These are phyloP conservation scores for Biscogniauxia sp. DNA, from an alignment of 2,329 filamentous ascomycete genomes.

Conservation along the genomic window DNA sequence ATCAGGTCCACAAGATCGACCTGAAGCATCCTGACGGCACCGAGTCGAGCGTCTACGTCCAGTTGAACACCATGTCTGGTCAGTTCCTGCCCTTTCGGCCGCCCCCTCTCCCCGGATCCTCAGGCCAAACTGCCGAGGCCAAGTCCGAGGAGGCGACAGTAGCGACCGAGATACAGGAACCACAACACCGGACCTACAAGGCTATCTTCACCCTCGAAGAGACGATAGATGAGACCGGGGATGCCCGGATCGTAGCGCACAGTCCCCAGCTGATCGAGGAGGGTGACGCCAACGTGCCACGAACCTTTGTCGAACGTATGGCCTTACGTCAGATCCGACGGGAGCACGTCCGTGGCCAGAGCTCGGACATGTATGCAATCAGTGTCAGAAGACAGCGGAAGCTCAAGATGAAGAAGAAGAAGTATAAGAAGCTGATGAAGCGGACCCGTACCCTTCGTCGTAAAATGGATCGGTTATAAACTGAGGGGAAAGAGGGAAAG, in stretches of 20 bases:
- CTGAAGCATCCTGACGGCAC: constrained; percentile 55
- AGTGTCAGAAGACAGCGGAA: constrained; percentile 90
- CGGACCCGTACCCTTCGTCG: constrained; percentile 83
- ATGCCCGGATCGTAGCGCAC: constrained; percentile 60
- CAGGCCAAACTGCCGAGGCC: constrained; percentile 38
- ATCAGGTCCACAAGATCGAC: constrained; percentile 50
- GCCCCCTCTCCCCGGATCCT: constrained; percentile 73
- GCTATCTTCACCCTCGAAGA: constrained; percentile 67
- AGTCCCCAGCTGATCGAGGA: constrained; percentile 57
- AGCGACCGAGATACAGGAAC: constrained; percentile 29
- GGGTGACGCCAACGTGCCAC: constrained; percentile 31
- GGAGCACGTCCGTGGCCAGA: constrained; percentile 50
- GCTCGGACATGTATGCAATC: constrained; percentile 69
- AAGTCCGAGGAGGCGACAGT: constrained; percentile 36
- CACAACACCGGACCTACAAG: constrained; percentile 58
- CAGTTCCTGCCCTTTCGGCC: constrained; percentile 78
- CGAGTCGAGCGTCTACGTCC: constrained; percentile 60
- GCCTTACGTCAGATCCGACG: constrained; percentile 61
- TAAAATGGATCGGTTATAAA: constrained; percentile 70
- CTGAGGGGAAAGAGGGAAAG: constrained; percentile 1
- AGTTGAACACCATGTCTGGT: constrained; percentile 66
- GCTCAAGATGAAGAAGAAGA: constrained; percentile 99
- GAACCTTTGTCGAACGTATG: constrained; percentile 69
- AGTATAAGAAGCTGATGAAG: constrained; percentile 99
- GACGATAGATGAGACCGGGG: constrained; percentile 57